These are phyloP conservation scores for Acmispon strigosus DNA, from an alignment of 306 rosid genomes.

Conservation along the genomic window DNA sequence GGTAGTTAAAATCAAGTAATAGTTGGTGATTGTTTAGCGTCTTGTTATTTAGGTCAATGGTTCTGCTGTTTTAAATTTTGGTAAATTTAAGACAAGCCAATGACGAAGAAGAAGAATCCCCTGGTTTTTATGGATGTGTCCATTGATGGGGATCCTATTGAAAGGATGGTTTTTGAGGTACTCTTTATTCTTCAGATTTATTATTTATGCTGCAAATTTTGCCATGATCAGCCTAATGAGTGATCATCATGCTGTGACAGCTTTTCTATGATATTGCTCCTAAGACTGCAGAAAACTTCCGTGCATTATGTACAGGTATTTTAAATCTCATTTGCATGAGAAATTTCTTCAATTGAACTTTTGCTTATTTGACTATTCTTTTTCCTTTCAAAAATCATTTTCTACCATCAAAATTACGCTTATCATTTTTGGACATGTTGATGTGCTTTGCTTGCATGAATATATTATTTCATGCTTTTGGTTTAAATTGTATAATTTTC, in stretches of 20 bases:
- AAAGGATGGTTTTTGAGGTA: slow-evolving; percentile 90
- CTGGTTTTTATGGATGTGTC: slow-evolving; percentile 79
- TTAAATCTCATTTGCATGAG: neutral
- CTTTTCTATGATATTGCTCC: slow-evolving; percentile 83
- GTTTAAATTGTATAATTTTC: neutral
- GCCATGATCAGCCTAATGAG: neutral
- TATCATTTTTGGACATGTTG: neutral
- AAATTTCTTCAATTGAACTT: neutral
- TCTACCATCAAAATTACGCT: neutral
- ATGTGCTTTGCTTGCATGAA: neutral
- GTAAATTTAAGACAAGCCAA: slow-evolving; percentile 18
- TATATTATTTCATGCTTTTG: neutral
- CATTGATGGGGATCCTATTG: slow-evolving; percentile 84
- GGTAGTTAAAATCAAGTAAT: neutral
- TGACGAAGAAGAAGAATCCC: slow-evolving; percentile 74
- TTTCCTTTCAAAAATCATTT: neutral
- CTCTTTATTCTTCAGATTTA: neutral
- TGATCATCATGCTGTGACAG: slow-evolving; percentile 29
- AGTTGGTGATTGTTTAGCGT: neutral
- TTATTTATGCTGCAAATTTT: neutral
- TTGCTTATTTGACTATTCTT: neutral
- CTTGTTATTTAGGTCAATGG: slow-evolving; percentile 23
- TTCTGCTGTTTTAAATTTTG: slow-evolving; percentile 26
- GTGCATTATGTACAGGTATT: slow-evolving; percentile 88
- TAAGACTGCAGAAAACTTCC: slow-evolving; percentile 92